Evolutionary conservation across 2,329 filamentous ascomycete genomes (phyloP), one percentile per base, ranked within the genome.

Genomic region (Phaeosphaeria sp.): DNA sequence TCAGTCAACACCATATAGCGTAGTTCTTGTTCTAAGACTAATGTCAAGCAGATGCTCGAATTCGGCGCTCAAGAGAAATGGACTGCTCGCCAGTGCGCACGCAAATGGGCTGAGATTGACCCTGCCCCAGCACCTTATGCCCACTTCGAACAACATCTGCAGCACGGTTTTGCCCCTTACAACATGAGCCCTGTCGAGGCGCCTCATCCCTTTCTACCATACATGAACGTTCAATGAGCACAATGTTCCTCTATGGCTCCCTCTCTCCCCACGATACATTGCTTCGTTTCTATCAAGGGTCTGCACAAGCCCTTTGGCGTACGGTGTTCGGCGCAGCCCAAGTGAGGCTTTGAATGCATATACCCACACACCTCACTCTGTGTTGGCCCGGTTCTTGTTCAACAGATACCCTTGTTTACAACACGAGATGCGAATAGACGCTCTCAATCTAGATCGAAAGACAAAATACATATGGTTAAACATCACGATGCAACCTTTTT

Each of bases 81-180:
- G 83, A 79, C 81, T 21, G 74, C 82, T 24, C 79, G 79, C 22
- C 80, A 81, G 60, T 83, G 81, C 68, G 77, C 79, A 22, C 77
- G 81, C 30, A 84, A 84, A 71, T 85, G 82, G 82, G 77, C 79
- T 46, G 82, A 84, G 58, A 71, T 82, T 49, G 69, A 77, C 57
- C 65, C 72, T 15, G 64, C 72, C 6, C 69, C 73, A 50, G 71
- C 70, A 17, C 69, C 73, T 0, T 72, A 75, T 60, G 67, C 69
- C 13, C 72, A 74, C 15, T 73, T 71, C 61, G 74, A 78, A 36
- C 70, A 74, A 44, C 65, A 71, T 40, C 48, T 71, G 20, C 71
- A 73, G 20, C 64, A 69, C 40, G 66, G 68, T 27, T 76, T 74
- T 45, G 68, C 72, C 17, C 68, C 71, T 22, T 77, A 76, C 50